Percentiles rank a stretch among this genome's conserved stretches.
phyloP scores from a whole-genome alignment of 1,139 yeast genomes.

The Eremothecium cymbalariae region DNA sequence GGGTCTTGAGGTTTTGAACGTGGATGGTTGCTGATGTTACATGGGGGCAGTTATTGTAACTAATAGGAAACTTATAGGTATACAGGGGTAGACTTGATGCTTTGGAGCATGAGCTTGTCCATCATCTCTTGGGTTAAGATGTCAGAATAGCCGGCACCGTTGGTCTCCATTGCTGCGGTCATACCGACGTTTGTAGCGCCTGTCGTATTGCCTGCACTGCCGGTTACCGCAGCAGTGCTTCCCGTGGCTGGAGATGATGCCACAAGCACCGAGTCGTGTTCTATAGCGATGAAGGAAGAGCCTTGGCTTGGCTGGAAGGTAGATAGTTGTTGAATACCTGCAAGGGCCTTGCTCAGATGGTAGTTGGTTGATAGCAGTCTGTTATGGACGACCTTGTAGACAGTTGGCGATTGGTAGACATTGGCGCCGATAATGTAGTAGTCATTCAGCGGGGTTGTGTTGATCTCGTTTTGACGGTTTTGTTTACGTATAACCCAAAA shows the following conservation, averaged over 20 bases:
- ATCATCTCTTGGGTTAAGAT: constrained; percentile 25
- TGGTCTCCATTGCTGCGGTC: constrained; percentile 10
- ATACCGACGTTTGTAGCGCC: constrained; percentile 12
- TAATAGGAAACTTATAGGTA: constrained; percentile 16
- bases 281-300: constrained; percentile 19
- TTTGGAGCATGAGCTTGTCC: constrained; percentile 27
- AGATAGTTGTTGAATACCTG: constrained; percentile 21
- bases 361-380: constrained; percentile 37
- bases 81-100: constrained; percentile 29
- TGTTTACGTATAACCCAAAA: constrained; percentile 88
- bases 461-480: constrained; percentile 46
- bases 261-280: background rate
- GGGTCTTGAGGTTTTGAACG: background rate
- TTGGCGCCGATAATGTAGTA: constrained; percentile 88
- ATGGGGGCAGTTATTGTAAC: background rate
- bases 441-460: constrained; percentile 52
- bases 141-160: constrained; percentile 12
- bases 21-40: background rate
- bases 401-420: constrained; percentile 80
- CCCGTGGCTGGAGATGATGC: constrained; percentile 13
- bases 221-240: constrained; percentile 12
- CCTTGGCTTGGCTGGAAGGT: constrained; percentile 32
- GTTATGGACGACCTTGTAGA: constrained; percentile 48
- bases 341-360: constrained; percentile 23
- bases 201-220: constrained; percentile 11